Conservation (phyloP, 257 asterid genomes). For the Cordia subcordata region DNA sequence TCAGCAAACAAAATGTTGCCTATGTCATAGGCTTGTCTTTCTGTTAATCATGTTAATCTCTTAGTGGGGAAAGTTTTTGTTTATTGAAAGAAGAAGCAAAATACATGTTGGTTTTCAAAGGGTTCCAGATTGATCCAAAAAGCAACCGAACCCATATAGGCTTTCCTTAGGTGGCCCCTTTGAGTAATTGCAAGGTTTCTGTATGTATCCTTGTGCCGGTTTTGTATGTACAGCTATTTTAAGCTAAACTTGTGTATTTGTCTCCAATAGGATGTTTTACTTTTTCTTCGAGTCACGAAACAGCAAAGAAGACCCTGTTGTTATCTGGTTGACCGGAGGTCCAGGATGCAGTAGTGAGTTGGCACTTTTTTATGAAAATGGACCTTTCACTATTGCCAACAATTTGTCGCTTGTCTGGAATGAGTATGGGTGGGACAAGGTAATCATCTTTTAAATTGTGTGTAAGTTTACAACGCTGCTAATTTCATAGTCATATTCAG, state of each 20-base stretch:
- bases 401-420: constrained; percentile 73
- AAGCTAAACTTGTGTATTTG: not conserved
- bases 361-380: constrained; percentile 96
- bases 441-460: not conserved
- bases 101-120: no score
- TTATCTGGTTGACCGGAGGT: constrained; percentile 98
- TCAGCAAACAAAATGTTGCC: no score
- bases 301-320: constrained; percentile 73
- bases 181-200: not conserved
- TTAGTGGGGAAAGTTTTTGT: no score
- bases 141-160: no score
- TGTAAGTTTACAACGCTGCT: not conserved
- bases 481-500: no score
- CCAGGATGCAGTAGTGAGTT: constrained; percentile 98
- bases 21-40: no score
- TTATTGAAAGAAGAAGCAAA: no score
- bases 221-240: not conserved
- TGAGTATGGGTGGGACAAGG: constrained; percentile 73
- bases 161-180: not conserved
- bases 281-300: constrained; percentile 88
- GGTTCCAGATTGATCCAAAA: no score
- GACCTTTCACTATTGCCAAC: constrained; percentile 69
- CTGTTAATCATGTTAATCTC: no score
- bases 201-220: not conserved
- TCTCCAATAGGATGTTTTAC: constrained; percentile 74